phyloP scores from a whole-genome alignment of 2,329 filamentous ascomycete species.

The Colletotrichum tropicale region DNA sequence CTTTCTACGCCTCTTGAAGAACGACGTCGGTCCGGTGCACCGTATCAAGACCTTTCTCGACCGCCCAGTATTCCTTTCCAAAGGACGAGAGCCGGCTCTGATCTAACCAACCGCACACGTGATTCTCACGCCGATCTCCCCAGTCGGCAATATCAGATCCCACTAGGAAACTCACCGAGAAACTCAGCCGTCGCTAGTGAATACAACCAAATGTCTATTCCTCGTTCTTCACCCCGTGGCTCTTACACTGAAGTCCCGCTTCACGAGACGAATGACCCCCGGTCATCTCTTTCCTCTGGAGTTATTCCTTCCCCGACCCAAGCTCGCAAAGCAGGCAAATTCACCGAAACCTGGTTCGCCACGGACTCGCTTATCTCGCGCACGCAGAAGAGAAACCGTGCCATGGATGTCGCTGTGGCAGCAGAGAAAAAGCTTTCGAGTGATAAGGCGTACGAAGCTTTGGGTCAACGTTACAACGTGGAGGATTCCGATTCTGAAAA shows the following conservation, averaged over 20 bases:
- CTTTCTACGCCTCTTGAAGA: conserved; percentile 50
- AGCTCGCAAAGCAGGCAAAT: conserved; percentile 43
- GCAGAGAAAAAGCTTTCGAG: conserved; percentile 33
- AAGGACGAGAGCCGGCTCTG: conserved; percentile 73
- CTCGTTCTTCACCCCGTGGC: conserved; percentile 38
- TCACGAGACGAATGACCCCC: conserved; percentile 33
- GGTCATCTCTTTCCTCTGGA: conserved; percentile 10
- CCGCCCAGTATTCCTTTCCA: conserved; percentile 75
- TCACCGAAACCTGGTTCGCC: conserved; percentile 60
- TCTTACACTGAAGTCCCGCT: conserved; percentile 57
- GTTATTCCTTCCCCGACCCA: conserved; percentile 25
- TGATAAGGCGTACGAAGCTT: conserved; percentile 45
- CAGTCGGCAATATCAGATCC: conserved; percentile 59
- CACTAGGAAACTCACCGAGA: conserved; percentile 45
- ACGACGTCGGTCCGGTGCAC: conserved; percentile 45
- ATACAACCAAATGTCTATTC: conserved; percentile 52
- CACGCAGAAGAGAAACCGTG: conserved; percentile 57
- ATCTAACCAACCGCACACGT: conserved; percentile 57
- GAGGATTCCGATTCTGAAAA: conserved; percentile 44
- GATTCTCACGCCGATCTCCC: conserved; percentile 61
- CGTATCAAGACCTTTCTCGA: conserved; percentile 49
- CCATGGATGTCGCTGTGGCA: conserved; percentile 40
- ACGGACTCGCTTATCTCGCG: conserved; percentile 58
- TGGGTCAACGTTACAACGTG: conserved; percentile 49
- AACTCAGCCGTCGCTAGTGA: conserved; percentile 48